Conservation (phyloP, 148 eudicot genomes). For the Bassia scoparia region DNA sequence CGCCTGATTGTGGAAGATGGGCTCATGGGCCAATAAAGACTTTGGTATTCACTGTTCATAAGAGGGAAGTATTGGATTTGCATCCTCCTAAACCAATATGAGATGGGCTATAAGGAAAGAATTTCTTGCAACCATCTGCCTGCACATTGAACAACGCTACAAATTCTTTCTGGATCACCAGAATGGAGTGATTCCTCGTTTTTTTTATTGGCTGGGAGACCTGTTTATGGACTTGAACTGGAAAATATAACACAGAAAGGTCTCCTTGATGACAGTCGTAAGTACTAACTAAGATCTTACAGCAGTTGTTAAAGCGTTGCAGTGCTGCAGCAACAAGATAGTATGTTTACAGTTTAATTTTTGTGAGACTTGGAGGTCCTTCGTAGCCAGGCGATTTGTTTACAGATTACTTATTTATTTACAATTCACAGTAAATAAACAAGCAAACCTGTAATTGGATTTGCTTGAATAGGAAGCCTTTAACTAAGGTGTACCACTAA, state of each 20-base stretch:
- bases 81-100: background rate
- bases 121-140: conserved; percentile 2
- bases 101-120: conserved; percentile 2
- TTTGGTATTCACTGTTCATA: background rate
- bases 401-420: background rate
- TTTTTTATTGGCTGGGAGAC: background rate
- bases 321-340: background rate
- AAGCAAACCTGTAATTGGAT: background rate
- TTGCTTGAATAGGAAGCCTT: background rate
- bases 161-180: background rate
- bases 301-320: background rate
- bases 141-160: background rate
- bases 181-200: background rate
- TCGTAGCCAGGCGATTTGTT: background rate
- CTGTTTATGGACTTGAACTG: background rate
- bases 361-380: background rate
- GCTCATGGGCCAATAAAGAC: background rate
- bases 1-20: conserved; percentile 1
- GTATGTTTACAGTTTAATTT: background rate
- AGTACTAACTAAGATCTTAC: background rate
- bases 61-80: background rate
- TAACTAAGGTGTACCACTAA: background rate
- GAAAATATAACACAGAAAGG: background rate
- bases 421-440: background rate
- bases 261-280: background rate